These are phyloP conservation scores for Salvia splendens DNA, from an alignment of 257 asterid genomes.

Conservation along the genomic window DNA sequence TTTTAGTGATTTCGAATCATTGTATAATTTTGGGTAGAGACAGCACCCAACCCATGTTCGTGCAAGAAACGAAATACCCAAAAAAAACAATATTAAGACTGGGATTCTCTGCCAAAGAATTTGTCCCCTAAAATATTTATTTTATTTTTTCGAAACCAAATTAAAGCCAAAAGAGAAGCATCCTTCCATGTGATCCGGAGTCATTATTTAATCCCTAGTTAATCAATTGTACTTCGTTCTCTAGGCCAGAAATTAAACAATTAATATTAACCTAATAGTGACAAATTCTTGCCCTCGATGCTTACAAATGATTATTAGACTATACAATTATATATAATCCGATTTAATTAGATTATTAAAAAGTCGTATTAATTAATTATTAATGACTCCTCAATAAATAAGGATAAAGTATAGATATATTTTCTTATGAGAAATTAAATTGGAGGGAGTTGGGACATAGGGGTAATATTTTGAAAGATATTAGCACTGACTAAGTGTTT, in stretches of 20 bases:
- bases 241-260: not conserved
- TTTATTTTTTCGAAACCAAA: slow-evolving; percentile 3
- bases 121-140: slow-evolving; percentile 37
- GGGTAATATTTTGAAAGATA: no score
- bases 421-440: no score
- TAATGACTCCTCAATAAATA: no score
- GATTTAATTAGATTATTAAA: no score
- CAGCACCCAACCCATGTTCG: slow-evolving; percentile 49
- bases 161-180: slow-evolving; percentile 40
- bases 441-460: no score
- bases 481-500: no score
- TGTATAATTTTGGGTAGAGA: slow-evolving; percentile 37
- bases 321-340: no score
- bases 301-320: no score
- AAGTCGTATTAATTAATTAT: no score
- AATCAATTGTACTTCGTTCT: not conserved
- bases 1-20: slow-evolving; percentile 27
- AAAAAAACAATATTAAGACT: slow-evolving; percentile 44
- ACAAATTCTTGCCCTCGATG: no score
- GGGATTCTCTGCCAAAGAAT: slow-evolving; percentile 64
- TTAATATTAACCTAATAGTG: not conserved
- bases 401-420: no score
- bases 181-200: slow-evolving; percentile 55
- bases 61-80: slow-evolving; percentile 45
- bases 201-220: slow-evolving; percentile 39